Percentiles rank a stretch among this genome's conserved stretches.
Evolutionary conservation across 768 basidiomycete genomes (phyloP).

Genomic region (Boletus eberwhitei): DNA sequence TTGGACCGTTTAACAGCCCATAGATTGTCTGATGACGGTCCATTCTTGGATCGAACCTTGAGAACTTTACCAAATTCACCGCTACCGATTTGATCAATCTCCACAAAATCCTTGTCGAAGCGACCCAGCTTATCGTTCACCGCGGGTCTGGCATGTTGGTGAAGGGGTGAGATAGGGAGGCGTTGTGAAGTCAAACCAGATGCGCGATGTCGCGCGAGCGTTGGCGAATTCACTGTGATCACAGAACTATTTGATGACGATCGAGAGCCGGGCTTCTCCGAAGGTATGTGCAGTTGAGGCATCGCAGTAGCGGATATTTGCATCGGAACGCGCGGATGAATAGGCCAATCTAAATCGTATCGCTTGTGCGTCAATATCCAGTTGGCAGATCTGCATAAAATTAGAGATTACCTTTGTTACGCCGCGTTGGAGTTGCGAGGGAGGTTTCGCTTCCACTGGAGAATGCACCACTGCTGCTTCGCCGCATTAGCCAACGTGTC

Average conservation of each 20-base stretch:
- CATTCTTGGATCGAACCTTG: conserved; percentile 70
- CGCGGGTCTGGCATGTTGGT: conserved; percentile 27
- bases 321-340: conserved; percentile 47
- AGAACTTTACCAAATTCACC: conserved; percentile 95
- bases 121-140: conserved; percentile 54
- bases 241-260: conserved; percentile 54
- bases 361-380: neutral
- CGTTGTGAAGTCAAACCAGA: conserved; percentile 24
- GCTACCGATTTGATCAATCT: conserved; percentile 78
- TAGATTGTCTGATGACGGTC: conserved; percentile 42
- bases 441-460: conserved; percentile 71
- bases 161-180: conserved; percentile 22
- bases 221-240: conserved; percentile 46
- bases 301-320: conserved; percentile 48
- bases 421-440: conserved; percentile 60
- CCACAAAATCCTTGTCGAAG: conserved; percentile 79
- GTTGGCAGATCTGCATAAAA: conserved; percentile 13
- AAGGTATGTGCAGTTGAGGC: conserved; percentile 33
- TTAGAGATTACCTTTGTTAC: conserved; percentile 49
- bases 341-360: conserved; percentile 47
- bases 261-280: conserved; percentile 52
- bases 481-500: conserved; percentile 63
- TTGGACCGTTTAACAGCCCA: conserved; percentile 96
- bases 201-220: conserved; percentile 35
- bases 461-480: conserved; percentile 80